phyloP scores from a whole-genome alignment of 2,329 filamentous ascomycete species.

The Emmonsiellopsis sp. region DNA sequence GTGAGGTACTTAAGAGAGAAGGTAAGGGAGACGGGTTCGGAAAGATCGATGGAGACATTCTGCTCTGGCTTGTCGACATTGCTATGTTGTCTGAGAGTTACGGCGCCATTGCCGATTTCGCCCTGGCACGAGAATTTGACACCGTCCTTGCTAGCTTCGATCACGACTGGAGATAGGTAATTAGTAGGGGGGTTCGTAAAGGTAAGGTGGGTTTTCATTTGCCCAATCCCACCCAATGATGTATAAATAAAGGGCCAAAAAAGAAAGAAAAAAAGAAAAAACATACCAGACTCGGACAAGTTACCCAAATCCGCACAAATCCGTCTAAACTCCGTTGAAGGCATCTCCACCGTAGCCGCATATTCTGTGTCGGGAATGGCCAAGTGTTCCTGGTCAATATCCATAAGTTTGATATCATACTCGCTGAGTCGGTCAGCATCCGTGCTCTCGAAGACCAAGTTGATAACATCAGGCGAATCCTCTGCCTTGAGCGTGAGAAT shows the following conservation, averaged over 20 bases:
- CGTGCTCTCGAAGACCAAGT: slow-evolving; percentile 87
- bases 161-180: slow-evolving; percentile 56
- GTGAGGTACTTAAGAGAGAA: slow-evolving; percentile 99
- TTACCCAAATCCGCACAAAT: slow-evolving; percentile 88
- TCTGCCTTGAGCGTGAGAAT: slow-evolving; percentile 95
- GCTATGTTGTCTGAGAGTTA: slow-evolving; percentile 80
- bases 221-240: neutral
- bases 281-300: slow-evolving; percentile 88
- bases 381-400: slow-evolving; percentile 98
- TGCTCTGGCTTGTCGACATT: slow-evolving; percentile 81
- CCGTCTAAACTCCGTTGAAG: slow-evolving; percentile 78
- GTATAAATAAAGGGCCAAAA: neutral
- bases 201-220: neutral
- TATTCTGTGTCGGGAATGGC: slow-evolving; percentile 99
- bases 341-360: slow-evolving; percentile 82
- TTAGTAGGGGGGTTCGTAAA: neutral
- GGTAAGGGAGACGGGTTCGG: slow-evolving; percentile 84
- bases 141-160: slow-evolving; percentile 94
- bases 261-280: neutral
- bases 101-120: slow-evolving; percentile 91
- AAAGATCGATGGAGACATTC: slow-evolving; percentile 81
- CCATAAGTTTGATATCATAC: slow-evolving; percentile 99
- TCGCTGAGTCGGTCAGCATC: slow-evolving; percentile 88
- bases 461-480: slow-evolving; percentile 90
- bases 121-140: slow-evolving; percentile 90